Evolutionary conservation across 2,329 filamentous ascomycete species (phyloP), one percentile per base, ranked within the genome.

Genomic region (Escovopsis sp.): DNA sequence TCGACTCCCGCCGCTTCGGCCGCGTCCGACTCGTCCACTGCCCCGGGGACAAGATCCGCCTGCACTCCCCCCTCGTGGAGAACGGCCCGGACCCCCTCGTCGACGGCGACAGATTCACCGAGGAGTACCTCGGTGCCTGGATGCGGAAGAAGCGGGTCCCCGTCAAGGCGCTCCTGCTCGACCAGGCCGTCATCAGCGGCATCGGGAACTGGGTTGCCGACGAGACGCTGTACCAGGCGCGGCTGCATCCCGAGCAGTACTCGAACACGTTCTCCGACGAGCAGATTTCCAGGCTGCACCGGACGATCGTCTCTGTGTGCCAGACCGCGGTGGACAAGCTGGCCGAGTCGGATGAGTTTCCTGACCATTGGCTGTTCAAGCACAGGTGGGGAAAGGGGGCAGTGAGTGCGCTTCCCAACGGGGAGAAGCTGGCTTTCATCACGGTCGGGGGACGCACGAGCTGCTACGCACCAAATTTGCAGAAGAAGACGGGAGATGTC

Each of bases 171-270:
- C 68, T 95, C 18, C 66, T 98, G 11, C 70, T 96, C 4, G 85
- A 96, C 56, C 91, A 98, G 61, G 72, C 77, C 15, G 83, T 83
- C 57, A 83, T 96, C 47, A 91, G 84, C 54, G 91, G 91, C 7
- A 85, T 98, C 48, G 91, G 91, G 0, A 96, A 96, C 57, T 98
- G 89, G 89, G 89, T 98, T 42, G 87, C 82, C 1, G 91, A 98
- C 56, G 91, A 98, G 59, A 80, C 94, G 6, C 67, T 98, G 41
- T 98, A 88, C 55, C 81, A 96, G 51, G 83, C 91, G 5, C 78
- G 74, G 40, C 72, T 96, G 12, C 89, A 98, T 51, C 91, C 91
- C 0, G 89, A 95, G 59, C 86, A 94, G 58, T 93, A 93, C 63
- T 86, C 82, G 61, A 80, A 95, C 54, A 83, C 84, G 0, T 82